These are phyloP conservation scores for Fagopyrum homotropicum DNA, from an alignment of 148 eudicot species.

Conservation along the genomic window DNA sequence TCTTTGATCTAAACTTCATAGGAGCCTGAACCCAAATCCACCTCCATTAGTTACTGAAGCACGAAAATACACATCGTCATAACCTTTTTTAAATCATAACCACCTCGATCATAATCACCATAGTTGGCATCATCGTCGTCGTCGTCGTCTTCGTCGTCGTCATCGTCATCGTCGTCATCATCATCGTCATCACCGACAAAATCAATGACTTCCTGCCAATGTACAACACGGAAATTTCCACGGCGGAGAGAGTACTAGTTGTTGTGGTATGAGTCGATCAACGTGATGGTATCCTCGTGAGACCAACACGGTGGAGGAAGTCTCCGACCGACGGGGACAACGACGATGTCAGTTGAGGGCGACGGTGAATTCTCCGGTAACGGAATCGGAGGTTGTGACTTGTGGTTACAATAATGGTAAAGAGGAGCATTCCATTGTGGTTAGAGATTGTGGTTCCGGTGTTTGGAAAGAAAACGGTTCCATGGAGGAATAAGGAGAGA, in stretches of 20 bases:
- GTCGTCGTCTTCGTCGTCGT: conserved; percentile 4
- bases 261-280: conserved; percentile 66
- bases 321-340: conserved; percentile 32
- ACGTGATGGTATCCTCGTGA: conserved; percentile 64
- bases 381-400: background rate
- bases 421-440: background rate
- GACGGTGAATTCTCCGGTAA: background rate
- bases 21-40: conserved; percentile 32
- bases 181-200: conserved; percentile 24
- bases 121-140: background rate
- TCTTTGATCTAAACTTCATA: conserved; percentile 15
- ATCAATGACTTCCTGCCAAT: conserved; percentile 79
- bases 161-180: conserved; percentile 3
- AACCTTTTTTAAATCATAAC: conserved; percentile 12
- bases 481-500: background rate
- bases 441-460: background rate
- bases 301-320: conserved; percentile 97
- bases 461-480: background rate
- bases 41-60: conserved; percentile 9
- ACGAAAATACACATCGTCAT: conserved; percentile 3
- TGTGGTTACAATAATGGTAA: conserved; percentile 13
- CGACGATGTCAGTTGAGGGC: background rate
- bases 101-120: conserved; percentile 10
- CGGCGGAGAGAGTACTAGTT: conserved; percentile 78
- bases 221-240: conserved; percentile 64